Conservation (phyloP, 2,329 filamentous ascomycete genomes). For the Talaromyces rugulosus region DNA sequence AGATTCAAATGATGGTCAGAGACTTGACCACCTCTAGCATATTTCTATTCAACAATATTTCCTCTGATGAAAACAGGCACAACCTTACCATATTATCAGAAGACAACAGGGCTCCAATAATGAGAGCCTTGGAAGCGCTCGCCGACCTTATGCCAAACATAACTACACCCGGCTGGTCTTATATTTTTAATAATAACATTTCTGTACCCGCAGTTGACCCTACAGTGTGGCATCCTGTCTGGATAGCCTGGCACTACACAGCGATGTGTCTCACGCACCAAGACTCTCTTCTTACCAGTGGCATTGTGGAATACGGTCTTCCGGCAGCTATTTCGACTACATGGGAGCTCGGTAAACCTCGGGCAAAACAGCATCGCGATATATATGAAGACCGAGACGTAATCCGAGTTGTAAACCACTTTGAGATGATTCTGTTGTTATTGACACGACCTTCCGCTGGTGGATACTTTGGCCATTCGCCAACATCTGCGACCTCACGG, state of each 20-base stretch:
- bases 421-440: not conserved
- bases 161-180: not conserved
- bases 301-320: slow-evolving; percentile 1
- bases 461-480: not conserved
- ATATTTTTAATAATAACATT: not conserved
- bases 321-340: not conserved
- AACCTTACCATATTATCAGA: slow-evolving; percentile 1
- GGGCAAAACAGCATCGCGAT: not conserved
- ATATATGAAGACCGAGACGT: slow-evolving; percentile 2
- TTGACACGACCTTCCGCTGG: not conserved
- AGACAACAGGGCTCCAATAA: slow-evolving; percentile 1
- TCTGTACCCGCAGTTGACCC: not conserved
- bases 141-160: not conserved
- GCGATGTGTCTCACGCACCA: not conserved
- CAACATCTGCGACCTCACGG: not conserved
- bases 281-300: not conserved
- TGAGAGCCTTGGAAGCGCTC: not conserved
- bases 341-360: slow-evolving; percentile 3
- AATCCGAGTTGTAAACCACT: not conserved
- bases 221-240: not conserved
- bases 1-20: slow-evolving; percentile 6
- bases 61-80: not conserved
- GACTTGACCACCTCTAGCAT: not conserved
- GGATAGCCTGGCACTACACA: slow-evolving; percentile 7
- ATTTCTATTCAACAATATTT: slow-evolving; percentile 1